Percentiles rank a stretch among this genome's conserved stretches.
phyloP scores from a whole-genome alignment of 768 basidiomycete genomes.

The Boletus coccyginus region DNA sequence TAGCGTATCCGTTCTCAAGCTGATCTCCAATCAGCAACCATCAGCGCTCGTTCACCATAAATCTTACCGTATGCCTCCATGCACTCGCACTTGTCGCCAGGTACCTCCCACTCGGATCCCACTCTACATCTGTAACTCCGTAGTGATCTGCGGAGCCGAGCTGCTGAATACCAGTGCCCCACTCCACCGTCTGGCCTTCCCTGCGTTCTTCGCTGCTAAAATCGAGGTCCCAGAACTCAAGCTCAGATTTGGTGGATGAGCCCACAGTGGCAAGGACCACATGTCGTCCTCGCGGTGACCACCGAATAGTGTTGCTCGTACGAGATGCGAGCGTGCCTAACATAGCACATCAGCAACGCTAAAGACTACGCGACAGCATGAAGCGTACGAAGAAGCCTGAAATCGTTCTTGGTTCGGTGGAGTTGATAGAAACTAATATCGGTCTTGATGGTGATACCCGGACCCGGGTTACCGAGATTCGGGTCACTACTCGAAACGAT shows the following conservation, averaged over 20 bases:
- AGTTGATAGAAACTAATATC: conserved; percentile 96
- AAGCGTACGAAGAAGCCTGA: conserved; percentile 76
- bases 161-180: conserved; percentile 83
- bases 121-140: conserved; percentile 95
- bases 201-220: conserved; percentile 64
- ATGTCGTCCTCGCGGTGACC: conserved; percentile 96
- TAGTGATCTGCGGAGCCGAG: conserved; percentile 91
- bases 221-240: conserved; percentile 99
- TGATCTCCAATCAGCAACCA: conserved; percentile 30
- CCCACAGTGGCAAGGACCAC: conserved; percentile 96
- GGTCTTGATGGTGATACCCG: conserved; percentile 94
- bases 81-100: conserved; percentile 90
- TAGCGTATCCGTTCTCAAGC: conserved; percentile 94
- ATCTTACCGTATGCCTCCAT: conserved; percentile 88
- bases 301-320: conserved; percentile 91
- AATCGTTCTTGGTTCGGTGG: conserved; percentile 90
- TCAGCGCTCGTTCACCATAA: neutral
- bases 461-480: conserved; percentile 84
- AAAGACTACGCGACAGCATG: conserved; percentile 1
- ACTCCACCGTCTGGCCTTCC: conserved; percentile 56
- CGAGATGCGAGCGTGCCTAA: conserved; percentile 74
- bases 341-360: conserved; percentile 6
- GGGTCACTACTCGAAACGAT: conserved; percentile 94
- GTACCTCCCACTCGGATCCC: conserved; percentile 96
- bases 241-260: conserved; percentile 90